Evolutionary conservation across 805 yeast species (phyloP).

Genomic region (Brettanomyces naardenensis): DNA sequence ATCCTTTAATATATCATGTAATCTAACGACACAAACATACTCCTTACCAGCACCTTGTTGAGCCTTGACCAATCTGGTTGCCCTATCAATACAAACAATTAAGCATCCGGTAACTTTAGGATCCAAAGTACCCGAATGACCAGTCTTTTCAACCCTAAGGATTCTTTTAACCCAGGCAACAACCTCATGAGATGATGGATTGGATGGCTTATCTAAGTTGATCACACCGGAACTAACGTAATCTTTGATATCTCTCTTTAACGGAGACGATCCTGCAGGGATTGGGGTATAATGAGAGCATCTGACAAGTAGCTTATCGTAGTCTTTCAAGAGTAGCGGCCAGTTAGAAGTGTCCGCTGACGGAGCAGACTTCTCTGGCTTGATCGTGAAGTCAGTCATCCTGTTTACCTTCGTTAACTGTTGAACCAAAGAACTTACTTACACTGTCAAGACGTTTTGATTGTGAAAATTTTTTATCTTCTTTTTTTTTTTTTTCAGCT

Average conservation of each 20-base stretch:
- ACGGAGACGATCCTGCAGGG: conserved; percentile 91
- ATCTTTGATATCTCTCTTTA: conserved; percentile 85
- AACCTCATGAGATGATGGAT: conserved; percentile 98
- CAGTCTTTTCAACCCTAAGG: conserved; percentile 92
- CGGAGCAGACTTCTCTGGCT: conserved; percentile 78
- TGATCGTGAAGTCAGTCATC: conserved; percentile 51
- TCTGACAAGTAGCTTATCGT: conserved; percentile 89
- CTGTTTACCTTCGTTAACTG: too few species aligned
- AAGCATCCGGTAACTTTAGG: conserved; percentile 96
- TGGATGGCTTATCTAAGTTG: conserved; percentile 95
- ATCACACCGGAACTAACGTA: conserved; percentile 94
- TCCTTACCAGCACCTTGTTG: conserved; percentile 99
- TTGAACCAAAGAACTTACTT: too few species aligned
- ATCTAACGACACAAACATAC: conserved; percentile 94
- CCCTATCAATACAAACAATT: conserved; percentile 96
- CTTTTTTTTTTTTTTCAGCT: not conserved
- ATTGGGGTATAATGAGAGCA: conserved; percentile 97
- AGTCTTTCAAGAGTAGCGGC: conserved; percentile 92
- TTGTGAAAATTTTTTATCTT: not conserved
- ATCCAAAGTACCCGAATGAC: conserved; percentile 98
- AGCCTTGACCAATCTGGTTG: conserved; percentile 94
- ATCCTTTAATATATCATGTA: conserved; percentile 88
- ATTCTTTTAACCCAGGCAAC: conserved; percentile 99
- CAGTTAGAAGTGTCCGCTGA: conserved; percentile 85
- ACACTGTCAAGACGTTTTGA: too few species aligned